Evolutionary conservation across 768 basidiomycete species (phyloP).

Genomic region (Trametes meyenii): DNA sequence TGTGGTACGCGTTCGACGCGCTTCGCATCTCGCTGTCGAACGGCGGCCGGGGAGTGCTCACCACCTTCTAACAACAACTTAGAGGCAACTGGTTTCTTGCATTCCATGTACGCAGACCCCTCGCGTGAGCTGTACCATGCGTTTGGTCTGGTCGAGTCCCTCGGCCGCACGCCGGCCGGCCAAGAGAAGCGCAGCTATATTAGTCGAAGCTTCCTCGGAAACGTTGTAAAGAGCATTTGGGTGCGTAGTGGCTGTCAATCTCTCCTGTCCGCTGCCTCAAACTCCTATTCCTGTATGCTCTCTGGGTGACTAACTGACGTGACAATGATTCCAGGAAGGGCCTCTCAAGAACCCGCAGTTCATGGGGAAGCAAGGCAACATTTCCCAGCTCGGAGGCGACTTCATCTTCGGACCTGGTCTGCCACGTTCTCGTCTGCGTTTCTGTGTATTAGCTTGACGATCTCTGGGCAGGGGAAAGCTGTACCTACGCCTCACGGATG

Average conservation of each 20-base stretch:
- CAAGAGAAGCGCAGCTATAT: conserved; percentile 52
- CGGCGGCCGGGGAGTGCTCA: not conserved
- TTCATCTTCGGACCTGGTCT: conserved; percentile 63
- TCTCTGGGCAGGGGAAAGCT: conserved; percentile 41
- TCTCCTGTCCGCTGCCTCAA: not conserved
- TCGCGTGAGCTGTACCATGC: conserved; percentile 56
- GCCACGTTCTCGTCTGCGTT: conserved; percentile 6
- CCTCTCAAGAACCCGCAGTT: conserved; percentile 44
- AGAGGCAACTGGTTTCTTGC: conserved; percentile 51
- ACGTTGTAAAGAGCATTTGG: conserved; percentile 47
- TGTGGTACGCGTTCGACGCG: conserved; percentile 37
- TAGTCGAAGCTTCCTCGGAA: conserved; percentile 32
- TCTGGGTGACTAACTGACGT: not conserved
- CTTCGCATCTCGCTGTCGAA: not conserved
- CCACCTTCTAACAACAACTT: not conserved
- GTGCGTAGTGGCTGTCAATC: conserved; percentile 33
- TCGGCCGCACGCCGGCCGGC: conserved; percentile 47
- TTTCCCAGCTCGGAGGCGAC: conserved; percentile 66
- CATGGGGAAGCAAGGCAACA: conserved; percentile 64
- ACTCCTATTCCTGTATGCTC: not conserved
- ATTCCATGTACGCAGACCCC: conserved; percentile 67
- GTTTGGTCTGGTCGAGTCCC: conserved; percentile 60
- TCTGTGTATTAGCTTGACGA: not conserved
- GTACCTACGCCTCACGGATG: conserved; percentile 60
- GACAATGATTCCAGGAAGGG: conserved; percentile 15